These are phyloP conservation scores for Boletellus sp. DNA, from an alignment of 768 basidiomycete genomes.

Conservation along the genomic window DNA sequence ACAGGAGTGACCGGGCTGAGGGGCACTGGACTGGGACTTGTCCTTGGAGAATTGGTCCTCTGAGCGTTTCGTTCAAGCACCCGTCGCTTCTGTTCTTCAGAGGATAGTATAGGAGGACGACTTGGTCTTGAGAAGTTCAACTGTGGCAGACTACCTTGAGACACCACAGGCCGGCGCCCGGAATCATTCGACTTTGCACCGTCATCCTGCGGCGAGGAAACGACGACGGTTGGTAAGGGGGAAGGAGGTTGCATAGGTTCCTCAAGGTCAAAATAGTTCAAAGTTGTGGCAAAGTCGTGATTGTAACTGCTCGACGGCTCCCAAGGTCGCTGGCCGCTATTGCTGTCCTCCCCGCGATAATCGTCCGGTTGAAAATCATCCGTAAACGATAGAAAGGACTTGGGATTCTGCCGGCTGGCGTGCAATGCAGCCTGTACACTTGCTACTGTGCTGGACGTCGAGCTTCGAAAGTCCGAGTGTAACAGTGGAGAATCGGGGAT, in stretches of 20 bases:
- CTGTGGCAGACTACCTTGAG: slow-evolving; percentile 28
- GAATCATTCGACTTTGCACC: slow-evolving; percentile 18
- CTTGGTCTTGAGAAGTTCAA: slow-evolving; percentile 66
- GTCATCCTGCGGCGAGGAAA: slow-evolving; percentile 44
- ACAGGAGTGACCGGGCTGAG: slow-evolving; percentile 18
- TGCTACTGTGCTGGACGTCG: slow-evolving; percentile 36
- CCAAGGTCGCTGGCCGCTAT: slow-evolving; percentile 26
- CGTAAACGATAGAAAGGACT: slow-evolving; percentile 26
- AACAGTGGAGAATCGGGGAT: slow-evolving; percentile 45
- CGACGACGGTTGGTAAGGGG: slow-evolving; percentile 50
- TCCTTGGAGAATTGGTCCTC: slow-evolving; percentile 33
- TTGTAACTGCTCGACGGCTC: slow-evolving; percentile 1
- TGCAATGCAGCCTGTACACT: slow-evolving; percentile 9
- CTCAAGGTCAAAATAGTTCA: slow-evolving; percentile 5
- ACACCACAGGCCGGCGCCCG: slow-evolving; percentile 41
- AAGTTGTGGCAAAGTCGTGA: neutral
- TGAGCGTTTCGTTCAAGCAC: slow-evolving; percentile 59
- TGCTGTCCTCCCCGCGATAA: slow-evolving; percentile 38
- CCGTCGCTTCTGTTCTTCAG: slow-evolving; percentile 38
- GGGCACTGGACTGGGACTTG: slow-evolving; percentile 5
- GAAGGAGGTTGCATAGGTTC: slow-evolving; percentile 19
- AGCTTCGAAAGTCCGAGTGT: slow-evolving; percentile 45
- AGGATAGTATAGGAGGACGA: slow-evolving; percentile 40
- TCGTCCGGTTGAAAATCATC: slow-evolving; percentile 33
- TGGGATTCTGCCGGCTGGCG: slow-evolving; percentile 14